A percentile compares a stretch with the other conserved stretches of the same genome.
Conservation (phyloP, 2,329 filamentous ascomycete species). For the Xylaria hypoxylon region DNA sequence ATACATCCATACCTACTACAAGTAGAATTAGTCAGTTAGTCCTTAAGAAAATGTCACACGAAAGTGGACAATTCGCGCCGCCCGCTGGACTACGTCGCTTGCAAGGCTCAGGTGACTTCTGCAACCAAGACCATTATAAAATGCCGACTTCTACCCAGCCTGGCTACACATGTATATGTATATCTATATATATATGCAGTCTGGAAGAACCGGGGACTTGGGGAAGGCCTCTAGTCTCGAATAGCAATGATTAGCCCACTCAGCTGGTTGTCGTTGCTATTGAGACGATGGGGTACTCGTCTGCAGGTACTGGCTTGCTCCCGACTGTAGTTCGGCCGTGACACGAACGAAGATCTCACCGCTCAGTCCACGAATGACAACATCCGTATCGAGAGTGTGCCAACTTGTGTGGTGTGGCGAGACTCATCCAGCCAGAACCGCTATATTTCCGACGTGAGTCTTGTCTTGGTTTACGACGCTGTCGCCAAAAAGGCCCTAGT, state of each 20-base stretch:
- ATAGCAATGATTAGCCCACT: conserved; percentile 11
- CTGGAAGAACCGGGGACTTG: conserved; percentile 36
- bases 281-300: conserved; percentile 14
- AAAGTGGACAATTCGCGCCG: conserved; percentile 35
- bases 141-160: conserved; percentile 35
- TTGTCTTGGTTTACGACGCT: conserved; percentile 12
- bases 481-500: conserved; percentile 5
- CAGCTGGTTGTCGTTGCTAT: conserved; percentile 22
- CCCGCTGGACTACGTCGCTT: conserved; percentile 15
- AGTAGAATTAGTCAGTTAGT: not conserved
- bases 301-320: conserved; percentile 28
- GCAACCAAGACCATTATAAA: conserved; percentile 35
- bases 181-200: no score
- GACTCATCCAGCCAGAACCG: not conserved
- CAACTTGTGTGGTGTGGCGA: conserved; percentile 25
- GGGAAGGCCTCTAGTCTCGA: conserved; percentile 22
- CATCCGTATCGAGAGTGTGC: conserved; percentile 22
- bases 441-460: conserved; percentile 7
- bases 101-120: conserved; percentile 20
- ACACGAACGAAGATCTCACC: conserved; percentile 3
- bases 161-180: no score
- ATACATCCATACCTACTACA: not conserved
- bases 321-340: conserved; percentile 20
- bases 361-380: not conserved
- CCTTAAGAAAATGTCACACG: conserved; percentile 33